phyloP scores from a whole-genome alignment of 2,329 filamentous ascomycete species.

The Ophiostoma novo-ulmi region DNA sequence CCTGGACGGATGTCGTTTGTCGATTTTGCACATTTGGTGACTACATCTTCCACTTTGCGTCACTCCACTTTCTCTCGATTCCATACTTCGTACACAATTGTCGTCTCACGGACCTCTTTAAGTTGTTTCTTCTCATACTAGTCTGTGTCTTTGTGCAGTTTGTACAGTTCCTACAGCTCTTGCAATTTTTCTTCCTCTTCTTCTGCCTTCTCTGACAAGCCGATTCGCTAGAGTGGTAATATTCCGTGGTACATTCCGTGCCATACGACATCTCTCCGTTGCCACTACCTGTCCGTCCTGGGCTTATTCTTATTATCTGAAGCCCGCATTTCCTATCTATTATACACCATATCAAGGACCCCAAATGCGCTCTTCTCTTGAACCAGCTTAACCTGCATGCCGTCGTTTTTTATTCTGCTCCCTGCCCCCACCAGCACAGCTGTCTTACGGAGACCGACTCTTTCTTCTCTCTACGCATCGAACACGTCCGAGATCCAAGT shows the following conservation, averaged over 20 bases:
- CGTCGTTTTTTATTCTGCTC: not conserved
- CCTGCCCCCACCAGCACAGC: not conserved
- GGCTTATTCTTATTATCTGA: not conserved
- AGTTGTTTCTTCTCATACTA: not conserved
- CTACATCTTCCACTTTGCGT: conserved; percentile 2
- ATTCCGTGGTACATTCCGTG: not conserved
- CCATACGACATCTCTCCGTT: not conserved
- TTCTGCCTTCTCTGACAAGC: not conserved
- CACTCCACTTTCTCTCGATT: conserved; percentile 6
- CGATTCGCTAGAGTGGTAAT: not conserved
- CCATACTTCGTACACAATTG: not conserved
- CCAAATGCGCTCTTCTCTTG: not conserved
- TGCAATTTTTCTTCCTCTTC: not conserved
- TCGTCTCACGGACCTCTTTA: not conserved
- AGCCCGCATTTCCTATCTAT: not conserved
- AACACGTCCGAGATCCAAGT: not conserved
- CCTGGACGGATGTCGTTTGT: not conserved
- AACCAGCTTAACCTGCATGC: not conserved
- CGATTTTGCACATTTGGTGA: not conserved
- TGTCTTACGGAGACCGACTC: not conserved
- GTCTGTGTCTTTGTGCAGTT: not conserved
- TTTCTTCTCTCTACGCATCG: not conserved
- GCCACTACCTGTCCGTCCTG: not conserved
- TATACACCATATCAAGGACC: not conserved
- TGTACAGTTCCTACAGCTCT: not conserved